These are phyloP conservation scores for Mucor circinelloides DNA, from an alignment of 371 early-diverging fungal species.

Conservation along the genomic window DNA sequence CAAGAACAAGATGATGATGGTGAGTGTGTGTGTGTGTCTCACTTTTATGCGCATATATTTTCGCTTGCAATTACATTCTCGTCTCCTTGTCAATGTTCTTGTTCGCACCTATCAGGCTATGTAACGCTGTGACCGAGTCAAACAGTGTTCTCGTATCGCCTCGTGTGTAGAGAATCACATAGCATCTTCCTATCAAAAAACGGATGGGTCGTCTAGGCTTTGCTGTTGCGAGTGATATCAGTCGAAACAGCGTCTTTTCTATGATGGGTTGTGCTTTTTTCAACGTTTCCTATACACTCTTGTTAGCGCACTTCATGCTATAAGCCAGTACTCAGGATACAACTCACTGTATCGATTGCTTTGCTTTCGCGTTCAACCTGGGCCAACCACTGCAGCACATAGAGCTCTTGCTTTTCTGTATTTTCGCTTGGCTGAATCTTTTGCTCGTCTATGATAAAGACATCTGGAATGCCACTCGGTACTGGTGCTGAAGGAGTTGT, in stretches of 20 bases:
- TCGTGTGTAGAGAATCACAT: constrained; percentile 67
- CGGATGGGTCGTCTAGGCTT: constrained; percentile 80
- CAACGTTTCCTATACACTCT: constrained; percentile 52
- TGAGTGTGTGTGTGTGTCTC: background rate
- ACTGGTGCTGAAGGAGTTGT: background rate
- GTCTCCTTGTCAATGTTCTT: constrained; percentile 72
- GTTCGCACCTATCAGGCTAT: constrained; percentile 62
- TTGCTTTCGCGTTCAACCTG: constrained; percentile 71
- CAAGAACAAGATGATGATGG: no score
- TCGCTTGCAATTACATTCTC: constrained; percentile 43
- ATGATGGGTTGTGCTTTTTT: constrained; percentile 67
- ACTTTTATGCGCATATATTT: background rate
- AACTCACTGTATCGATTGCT: constrained; percentile 53
- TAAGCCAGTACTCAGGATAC: background rate
- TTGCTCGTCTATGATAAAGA: constrained; percentile 64
- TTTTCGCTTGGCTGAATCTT: constrained; percentile 60
- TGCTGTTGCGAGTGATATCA: constrained; percentile 65
- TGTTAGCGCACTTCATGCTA: background rate
- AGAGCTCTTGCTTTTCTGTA: constrained; percentile 76
- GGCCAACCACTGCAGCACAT: constrained; percentile 81
- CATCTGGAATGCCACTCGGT: constrained; percentile 39
- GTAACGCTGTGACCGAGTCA: constrained; percentile 76
- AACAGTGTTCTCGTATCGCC: constrained; percentile 78
- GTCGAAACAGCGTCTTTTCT: constrained; percentile 69
- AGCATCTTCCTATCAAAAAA: constrained; percentile 76